Evolutionary conservation across 768 basidiomycete species (phyloP).

Genomic region (Serendipita vermifera): DNA sequence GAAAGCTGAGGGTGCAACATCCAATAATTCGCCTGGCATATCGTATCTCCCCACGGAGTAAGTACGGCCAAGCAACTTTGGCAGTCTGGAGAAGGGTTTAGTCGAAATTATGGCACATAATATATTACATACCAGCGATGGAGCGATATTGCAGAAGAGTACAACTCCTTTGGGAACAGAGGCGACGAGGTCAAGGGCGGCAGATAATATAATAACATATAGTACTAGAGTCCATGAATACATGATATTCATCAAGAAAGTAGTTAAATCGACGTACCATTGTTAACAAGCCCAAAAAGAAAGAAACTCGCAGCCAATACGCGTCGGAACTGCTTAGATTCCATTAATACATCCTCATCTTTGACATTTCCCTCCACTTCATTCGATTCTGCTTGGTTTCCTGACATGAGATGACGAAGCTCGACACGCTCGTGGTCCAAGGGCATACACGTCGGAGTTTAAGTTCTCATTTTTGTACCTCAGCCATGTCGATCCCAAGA

Average conservation of each 20-base stretch:
- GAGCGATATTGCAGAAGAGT: slow-evolving; percentile 88
- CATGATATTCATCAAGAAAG: slow-evolving; percentile 8
- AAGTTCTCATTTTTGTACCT: background rate
- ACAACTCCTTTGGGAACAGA: slow-evolving; percentile 49
- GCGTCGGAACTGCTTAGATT: background rate
- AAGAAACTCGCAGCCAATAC: slow-evolving; percentile 42
- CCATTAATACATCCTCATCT: background rate
- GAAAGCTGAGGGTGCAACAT: slow-evolving; percentile 60
- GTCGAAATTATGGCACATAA: background rate
- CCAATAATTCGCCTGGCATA: slow-evolving; percentile 62
- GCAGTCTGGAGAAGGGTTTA: slow-evolving; percentile 26
- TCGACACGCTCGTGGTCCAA: background rate
- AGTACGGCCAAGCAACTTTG: slow-evolving; percentile 86
- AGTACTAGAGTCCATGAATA: slow-evolving; percentile 39
- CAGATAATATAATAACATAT: slow-evolving; percentile 93
- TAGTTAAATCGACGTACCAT: slow-evolving; percentile 38
- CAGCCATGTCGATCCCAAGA: too few relatives aligned
- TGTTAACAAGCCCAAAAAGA: slow-evolving; percentile 85
- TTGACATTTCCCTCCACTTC: background rate
- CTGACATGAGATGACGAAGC: background rate
- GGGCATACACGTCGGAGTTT: background rate
- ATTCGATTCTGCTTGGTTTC: background rate
- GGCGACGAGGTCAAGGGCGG: slow-evolving; percentile 81
- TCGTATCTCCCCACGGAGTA: slow-evolving; percentile 73
- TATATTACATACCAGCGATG: slow-evolving; percentile 41